Evolutionary conservation across 1,139 yeast genomes (phyloP).

Genomic region (Pichia sp.): DNA sequence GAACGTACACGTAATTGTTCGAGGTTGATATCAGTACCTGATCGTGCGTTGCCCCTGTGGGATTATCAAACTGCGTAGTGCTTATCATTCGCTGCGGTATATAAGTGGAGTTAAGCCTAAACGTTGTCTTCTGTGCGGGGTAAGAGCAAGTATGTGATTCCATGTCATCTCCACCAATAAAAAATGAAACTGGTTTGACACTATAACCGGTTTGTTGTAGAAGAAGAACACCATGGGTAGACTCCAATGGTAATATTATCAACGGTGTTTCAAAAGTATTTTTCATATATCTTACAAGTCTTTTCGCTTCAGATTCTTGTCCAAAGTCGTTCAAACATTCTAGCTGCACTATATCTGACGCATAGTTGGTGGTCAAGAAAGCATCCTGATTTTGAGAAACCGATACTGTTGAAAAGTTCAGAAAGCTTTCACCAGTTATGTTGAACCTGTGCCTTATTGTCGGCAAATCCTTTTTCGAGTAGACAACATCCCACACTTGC

Average conservation of each 20-base stretch:
- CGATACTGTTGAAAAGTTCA: neutral
- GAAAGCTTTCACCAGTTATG: neutral
- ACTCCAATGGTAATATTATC: slow-evolving; percentile 19
- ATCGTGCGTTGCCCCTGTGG: slow-evolving; percentile 15
- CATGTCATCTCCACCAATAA: slow-evolving; percentile 22
- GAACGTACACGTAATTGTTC: slow-evolving; percentile 16
- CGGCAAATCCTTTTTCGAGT: neutral
- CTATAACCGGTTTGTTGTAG: slow-evolving; percentile 19
- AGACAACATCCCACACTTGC: neutral
- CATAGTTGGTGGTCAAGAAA: neutral
- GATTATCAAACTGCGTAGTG: neutral
- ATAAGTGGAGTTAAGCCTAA: slow-evolving; percentile 18
- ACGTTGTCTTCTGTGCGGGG: slow-evolving; percentile 6
- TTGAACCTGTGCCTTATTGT: neutral
- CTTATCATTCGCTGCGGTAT: slow-evolving; percentile 17
- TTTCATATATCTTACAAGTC: slow-evolving; percentile 10
- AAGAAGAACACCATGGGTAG: slow-evolving; percentile 21
- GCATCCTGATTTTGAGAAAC: neutral
- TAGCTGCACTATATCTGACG: no score
- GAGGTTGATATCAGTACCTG: slow-evolving; percentile 23
- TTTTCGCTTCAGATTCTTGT: neutral
- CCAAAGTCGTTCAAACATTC: slow-evolving; percentile 1
- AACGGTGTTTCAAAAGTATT: slow-evolving; percentile 23
- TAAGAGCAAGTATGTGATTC: slow-evolving; percentile 15
- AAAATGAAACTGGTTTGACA: slow-evolving; percentile 20